A percentile compares a stretch with the other conserved stretches of the same genome.
phyloP scores from a whole-genome alignment of 768 basidiomycete species.

The Tricholoma sp. region DNA sequence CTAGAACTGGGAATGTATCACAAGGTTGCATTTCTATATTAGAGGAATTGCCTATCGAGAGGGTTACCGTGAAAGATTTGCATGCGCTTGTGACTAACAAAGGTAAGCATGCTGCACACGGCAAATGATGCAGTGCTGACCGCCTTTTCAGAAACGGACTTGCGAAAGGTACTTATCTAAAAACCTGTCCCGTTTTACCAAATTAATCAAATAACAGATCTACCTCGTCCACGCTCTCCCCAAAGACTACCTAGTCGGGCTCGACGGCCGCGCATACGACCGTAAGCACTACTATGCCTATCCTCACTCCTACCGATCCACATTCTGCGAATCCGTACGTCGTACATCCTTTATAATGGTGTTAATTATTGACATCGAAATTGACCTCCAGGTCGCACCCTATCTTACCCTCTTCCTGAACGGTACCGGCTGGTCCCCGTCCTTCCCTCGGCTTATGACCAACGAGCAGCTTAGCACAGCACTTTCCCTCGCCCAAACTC shows the following conservation, averaged over 20 bases:
- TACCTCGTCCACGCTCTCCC: constrained; percentile 74
- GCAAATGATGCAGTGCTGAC: not conserved
- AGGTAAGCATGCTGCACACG: constrained; percentile 28
- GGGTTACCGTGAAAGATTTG: constrained; percentile 53
- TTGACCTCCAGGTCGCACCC: constrained; percentile 60
- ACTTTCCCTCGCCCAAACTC: constrained; percentile 39
- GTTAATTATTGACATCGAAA: not conserved
- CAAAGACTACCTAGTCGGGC: constrained; percentile 61
- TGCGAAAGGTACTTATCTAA: constrained; percentile 43
- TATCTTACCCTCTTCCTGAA: constrained; percentile 84
- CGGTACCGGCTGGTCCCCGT: constrained; percentile 78
- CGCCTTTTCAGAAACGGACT: constrained; percentile 40
- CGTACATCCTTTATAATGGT: not conserved
- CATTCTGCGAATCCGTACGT: constrained; percentile 62
- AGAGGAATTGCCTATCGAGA: constrained; percentile 60
- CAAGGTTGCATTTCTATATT: constrained; percentile 73
- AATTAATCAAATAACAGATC: constrained; percentile 37
- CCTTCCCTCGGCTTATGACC: constrained; percentile 76
- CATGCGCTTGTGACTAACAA: constrained; percentile 47
- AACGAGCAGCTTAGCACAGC: constrained; percentile 54
- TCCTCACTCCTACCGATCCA: constrained; percentile 60
- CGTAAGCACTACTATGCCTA: constrained; percentile 70
- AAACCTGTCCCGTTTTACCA: not conserved
- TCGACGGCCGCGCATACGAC: constrained; percentile 52
- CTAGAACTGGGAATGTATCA: constrained; percentile 77